These are phyloP conservation scores for Pharus latifolius DNA, from an alignment of 176 grass and related monocot species.

Conservation along the genomic window DNA sequence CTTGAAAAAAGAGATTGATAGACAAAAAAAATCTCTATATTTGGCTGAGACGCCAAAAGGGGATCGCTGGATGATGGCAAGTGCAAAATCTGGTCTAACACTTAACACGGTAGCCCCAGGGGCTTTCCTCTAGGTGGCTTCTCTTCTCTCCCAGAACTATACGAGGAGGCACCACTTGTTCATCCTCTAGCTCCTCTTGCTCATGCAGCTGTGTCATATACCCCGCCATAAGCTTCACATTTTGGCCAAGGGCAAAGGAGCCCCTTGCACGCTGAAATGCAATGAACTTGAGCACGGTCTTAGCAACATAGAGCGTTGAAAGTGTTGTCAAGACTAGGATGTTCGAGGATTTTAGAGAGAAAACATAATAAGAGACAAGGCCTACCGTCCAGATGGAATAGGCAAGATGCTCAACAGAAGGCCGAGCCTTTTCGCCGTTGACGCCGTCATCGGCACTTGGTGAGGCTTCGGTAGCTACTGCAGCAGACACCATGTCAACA, in stretches of 20 bases:
- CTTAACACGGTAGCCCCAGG: slow-evolving; percentile 5
- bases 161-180: no score
- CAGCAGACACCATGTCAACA: not conserved
- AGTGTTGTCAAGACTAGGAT: no score
- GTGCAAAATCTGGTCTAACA: not conserved
- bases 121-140: not conserved
- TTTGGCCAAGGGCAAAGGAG: slow-evolving; percentile 16
- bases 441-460: not conserved
- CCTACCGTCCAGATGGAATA: not conserved
- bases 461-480: not conserved
- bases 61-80: not conserved
- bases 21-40: slow-evolving; percentile 28
- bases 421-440: not conserved
- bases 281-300: not conserved
- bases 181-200: no score
- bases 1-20: slow-evolving; percentile 20
- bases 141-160: slow-evolving; percentile 12
- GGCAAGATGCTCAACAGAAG: not conserved
- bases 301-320: not conserved
- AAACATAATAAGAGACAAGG: no score
- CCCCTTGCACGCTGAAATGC: not conserved
- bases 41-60: not conserved
- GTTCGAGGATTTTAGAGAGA: no score
- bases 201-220: slow-evolving; percentile 27
- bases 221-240: slow-evolving; percentile 18